phyloP scores from a whole-genome alignment of 305 asterid species.

The Solanum hybrid region DNA sequence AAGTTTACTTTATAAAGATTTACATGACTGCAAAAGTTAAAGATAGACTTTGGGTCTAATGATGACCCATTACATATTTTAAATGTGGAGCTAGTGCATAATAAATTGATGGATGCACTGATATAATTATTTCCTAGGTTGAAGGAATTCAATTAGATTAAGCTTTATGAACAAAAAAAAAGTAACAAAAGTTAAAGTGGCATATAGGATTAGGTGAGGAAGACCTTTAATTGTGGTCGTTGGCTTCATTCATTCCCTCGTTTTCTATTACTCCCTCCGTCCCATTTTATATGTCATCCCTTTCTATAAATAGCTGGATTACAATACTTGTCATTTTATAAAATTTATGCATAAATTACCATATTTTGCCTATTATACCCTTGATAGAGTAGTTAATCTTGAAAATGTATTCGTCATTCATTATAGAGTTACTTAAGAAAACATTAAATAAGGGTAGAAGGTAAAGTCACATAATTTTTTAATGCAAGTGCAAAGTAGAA shows the following conservation, averaged over 20 bases:
- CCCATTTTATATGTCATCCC: no score
- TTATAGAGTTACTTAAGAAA: no score
- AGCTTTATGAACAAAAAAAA: background rate
- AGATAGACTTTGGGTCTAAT: background rate
- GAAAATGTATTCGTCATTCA: no score
- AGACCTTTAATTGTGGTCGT: background rate
- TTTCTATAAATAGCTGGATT: no score
- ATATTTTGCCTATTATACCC: no score
- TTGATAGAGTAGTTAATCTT: no score
- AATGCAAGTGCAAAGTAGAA: no score
- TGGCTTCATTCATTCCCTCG: background rate
- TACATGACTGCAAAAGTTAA: background rate
- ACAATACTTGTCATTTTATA: no score
- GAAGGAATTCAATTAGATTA: background rate
- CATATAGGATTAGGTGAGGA: background rate
- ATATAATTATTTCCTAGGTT: background rate
- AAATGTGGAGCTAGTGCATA: background rate
- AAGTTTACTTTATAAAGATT: background rate
- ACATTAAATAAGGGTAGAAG: no score
- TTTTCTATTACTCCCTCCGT: background rate
- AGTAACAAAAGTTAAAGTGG: background rate
- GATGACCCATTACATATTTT: background rate
- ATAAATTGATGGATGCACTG: background rate
- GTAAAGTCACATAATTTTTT: no score
- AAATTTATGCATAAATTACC: no score